Evolutionary conservation across 257 asterid species (phyloP).

Genomic region (Penstemon newberryi): DNA sequence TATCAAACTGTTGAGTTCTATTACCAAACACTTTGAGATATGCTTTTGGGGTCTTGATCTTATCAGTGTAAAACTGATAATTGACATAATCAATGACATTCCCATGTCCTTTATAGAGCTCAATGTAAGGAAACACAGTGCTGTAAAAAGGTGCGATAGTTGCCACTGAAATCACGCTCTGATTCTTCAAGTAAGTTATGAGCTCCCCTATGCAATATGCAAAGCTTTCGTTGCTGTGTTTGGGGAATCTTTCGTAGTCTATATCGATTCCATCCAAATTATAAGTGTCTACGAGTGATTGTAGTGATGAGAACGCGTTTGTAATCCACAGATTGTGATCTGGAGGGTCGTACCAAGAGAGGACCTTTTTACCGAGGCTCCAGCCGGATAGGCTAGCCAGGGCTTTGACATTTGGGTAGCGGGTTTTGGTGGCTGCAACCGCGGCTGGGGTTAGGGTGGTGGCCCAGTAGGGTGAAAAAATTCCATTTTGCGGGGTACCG

Average conservation of each 20-base stretch:
- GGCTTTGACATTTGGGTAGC: constrained; percentile 61
- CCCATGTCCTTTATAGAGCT: constrained; percentile 39
- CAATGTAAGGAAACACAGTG: constrained; percentile 47
- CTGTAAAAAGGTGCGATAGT: constrained; percentile 61
- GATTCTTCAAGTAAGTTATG: constrained; percentile 51
- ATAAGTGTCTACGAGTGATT: constrained; percentile 43
- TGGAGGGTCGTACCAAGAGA: constrained; percentile 56
- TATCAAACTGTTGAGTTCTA: constrained; percentile 40
- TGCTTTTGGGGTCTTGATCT: constrained; percentile 38
- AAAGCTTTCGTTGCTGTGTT: constrained; percentile 38
- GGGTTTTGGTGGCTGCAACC: constrained; percentile 46
- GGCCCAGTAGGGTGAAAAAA: constrained; percentile 64
- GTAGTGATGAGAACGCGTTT: constrained; percentile 60
- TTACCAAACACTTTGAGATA: constrained; percentile 47
- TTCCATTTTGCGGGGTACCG: constrained; percentile 60
- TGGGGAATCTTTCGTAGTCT: constrained; percentile 62
- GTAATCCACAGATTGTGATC: constrained; percentile 48
- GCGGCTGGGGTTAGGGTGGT: constrained; percentile 49
- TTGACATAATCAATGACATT: constrained; percentile 60
- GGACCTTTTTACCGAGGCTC: constrained; percentile 49
- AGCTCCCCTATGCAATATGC: constrained; percentile 72
- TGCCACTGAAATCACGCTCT: constrained; percentile 53
- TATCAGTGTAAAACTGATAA: constrained; percentile 70
- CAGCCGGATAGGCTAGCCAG: constrained; percentile 80
- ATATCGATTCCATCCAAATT: constrained; percentile 69